These are phyloP conservation scores for Aspergillus mulundensis DNA, from an alignment of 495 filamentous ascomycete genomes.

Conservation along the genomic window DNA sequence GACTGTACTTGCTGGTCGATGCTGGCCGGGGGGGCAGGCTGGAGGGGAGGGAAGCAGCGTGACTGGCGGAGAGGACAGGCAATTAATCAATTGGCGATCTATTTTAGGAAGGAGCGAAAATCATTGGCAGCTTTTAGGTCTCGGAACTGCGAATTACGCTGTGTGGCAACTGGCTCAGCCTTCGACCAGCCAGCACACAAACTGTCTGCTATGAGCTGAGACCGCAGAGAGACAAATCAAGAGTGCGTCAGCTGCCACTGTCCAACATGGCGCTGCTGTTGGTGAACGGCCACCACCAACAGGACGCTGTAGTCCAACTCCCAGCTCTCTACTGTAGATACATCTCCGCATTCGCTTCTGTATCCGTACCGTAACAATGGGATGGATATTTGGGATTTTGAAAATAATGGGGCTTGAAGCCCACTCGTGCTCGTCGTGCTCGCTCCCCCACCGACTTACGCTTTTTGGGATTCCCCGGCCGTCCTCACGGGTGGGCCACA, in stretches of 20 bases:
- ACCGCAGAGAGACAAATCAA: not conserved
- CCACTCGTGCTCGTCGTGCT: slow-evolving; percentile 29
- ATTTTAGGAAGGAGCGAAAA: slow-evolving; percentile 15
- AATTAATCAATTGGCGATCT: slow-evolving; percentile 8
- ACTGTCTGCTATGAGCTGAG: slow-evolving; percentile 9
- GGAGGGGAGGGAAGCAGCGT: not conserved
- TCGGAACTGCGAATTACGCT: slow-evolving; percentile 5
- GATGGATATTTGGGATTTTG: not conserved
- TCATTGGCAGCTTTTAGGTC: slow-evolving; percentile 1
- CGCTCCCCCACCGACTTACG: slow-evolving; percentile 19
- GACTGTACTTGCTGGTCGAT: not conserved
- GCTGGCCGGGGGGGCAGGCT: not conserved
- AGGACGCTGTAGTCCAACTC: not conserved
- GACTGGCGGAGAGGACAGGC: slow-evolving; percentile 10
- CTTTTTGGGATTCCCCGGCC: slow-evolving; percentile 26
- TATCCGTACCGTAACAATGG: slow-evolving; percentile 15
- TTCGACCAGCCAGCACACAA: slow-evolving; percentile 4
- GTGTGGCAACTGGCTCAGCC: slow-evolving; percentile 13
- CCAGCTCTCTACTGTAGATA: not conserved
- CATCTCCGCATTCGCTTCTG: slow-evolving; percentile 19
- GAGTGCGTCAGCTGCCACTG: not conserved
- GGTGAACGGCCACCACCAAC: not conserved
- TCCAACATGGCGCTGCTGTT: not conserved
- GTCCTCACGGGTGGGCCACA: slow-evolving; percentile 14
- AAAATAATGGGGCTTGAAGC: slow-evolving; percentile 19